Evolutionary conservation across 352 stramenopile genomes (phyloP), one percentile per base, ranked within the genome.

Genomic region (Pythium myriotylum): DNA sequence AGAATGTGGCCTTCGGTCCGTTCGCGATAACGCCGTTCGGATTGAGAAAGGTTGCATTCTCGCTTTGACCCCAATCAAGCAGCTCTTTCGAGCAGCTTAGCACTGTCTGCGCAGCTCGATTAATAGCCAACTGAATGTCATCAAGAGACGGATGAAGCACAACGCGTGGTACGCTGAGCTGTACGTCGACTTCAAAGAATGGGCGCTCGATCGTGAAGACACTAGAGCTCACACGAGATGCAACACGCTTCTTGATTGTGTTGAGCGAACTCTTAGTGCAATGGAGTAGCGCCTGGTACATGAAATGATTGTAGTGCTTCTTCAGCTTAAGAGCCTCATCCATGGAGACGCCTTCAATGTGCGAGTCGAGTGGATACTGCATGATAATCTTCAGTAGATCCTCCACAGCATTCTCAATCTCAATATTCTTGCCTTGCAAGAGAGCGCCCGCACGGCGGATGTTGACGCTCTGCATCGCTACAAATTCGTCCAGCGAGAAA

Each of bases 231-330:
- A 92, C 83, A 12, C 94, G 89, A 47, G 92, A 98, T 0, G 93
- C 92, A 22, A 99, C 98, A 4, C 97, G 87, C 68, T 99, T 98
- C 81, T 99, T 99, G 67, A 99, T 88, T 8, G 94, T 95, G 74
- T 99, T 99, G 61, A 99, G 89, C 23, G 94, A 98, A 67, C 98
- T 98, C 74, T 99, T 99, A 14, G 94, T 97, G 62, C 96, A 98
- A 70, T 98, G 94, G 7, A 99, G 73, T 51, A 99, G 77, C 43
- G 96, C 96, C 69, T 97, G 94, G 65, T 99, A 99, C 94, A 99
- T 99, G 64, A 99, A 99, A 73, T 99, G 95, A 73, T 98, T 99
- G 85, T 99, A 99, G 74, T 99, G 97, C 64, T 98, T 96, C 64
- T 98, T 97, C 17, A 99, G 84, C 71, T 98, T 99, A 54, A 91